Evolutionary conservation across 2,329 filamentous ascomycete species (phyloP).

Genomic region (Ramichloridium luteum): DNA sequence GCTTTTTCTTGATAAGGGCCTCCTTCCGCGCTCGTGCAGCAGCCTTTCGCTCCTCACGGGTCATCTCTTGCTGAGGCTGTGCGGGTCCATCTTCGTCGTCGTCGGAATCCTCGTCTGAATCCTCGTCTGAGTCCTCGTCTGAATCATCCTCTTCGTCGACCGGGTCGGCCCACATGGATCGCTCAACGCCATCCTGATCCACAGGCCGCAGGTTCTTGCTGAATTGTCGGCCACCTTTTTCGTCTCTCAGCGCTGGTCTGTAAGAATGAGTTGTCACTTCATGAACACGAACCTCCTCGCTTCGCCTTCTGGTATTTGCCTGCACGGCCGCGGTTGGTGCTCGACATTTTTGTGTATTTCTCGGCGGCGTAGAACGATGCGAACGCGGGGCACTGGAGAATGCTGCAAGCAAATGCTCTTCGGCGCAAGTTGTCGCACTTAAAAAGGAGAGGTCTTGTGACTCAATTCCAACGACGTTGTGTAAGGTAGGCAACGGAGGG

Average conservation of each 20-base stretch:
- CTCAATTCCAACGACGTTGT: too few relatives aligned
- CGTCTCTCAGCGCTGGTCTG: conserved; percentile 12
- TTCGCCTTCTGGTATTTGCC: conserved; percentile 93
- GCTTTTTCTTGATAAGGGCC: conserved; percentile 67
- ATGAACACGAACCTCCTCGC: conserved; percentile 60
- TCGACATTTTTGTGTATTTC: conserved; percentile 36
- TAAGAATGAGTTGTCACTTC: not conserved
- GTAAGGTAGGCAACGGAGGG: not conserved
- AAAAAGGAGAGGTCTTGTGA: too few relatives aligned
- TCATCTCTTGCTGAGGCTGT: conserved; percentile 42
- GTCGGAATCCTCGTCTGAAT: conserved; percentile 33
- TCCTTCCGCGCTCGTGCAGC: conserved; percentile 84
- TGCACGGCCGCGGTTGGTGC: conserved; percentile 56
- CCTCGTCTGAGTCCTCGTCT: conserved; percentile 35
- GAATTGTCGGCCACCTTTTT: conserved; percentile 95
- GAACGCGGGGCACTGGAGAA: conserved; percentile 1
- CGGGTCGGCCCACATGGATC: conserved; percentile 70
- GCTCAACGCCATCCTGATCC: conserved; percentile 77
- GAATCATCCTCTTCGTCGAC: conserved; percentile 40
- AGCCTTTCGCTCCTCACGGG: conserved; percentile 77
- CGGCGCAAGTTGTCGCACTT: not conserved
- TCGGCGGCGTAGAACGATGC: conserved; percentile 12
- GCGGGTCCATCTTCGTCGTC: conserved; percentile 30
- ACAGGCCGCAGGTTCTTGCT: conserved; percentile 80
- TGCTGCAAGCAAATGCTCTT: not conserved